Conservation (phyloP, 805 yeast species). For the Cyberlindnera maclurae region DNA sequence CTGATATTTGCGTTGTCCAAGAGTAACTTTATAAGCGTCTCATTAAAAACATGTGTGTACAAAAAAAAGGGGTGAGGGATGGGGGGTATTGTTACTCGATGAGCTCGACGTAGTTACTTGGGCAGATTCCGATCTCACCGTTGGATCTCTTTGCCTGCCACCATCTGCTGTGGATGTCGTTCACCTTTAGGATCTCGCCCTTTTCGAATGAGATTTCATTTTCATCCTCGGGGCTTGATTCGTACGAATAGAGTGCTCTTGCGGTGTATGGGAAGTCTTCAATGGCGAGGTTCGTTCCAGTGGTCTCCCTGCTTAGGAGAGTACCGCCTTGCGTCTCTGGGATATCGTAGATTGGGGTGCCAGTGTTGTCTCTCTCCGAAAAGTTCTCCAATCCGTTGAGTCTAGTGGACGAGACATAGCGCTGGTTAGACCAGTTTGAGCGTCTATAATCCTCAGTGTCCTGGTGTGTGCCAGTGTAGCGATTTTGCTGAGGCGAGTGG, state of each 20-base stretch:
- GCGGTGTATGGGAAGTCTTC: constrained; percentile 76
- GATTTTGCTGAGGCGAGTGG: constrained; percentile 2
- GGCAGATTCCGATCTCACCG: constrained; percentile 95
- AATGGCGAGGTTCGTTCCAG: constrained; percentile 22
- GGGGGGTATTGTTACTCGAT: constrained; percentile 29
- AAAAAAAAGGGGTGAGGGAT: background rate
- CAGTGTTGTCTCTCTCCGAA: constrained; percentile 13
- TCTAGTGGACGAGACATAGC: constrained; percentile 43
- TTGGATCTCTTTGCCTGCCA: constrained; percentile 91
- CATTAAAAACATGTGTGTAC: background rate
- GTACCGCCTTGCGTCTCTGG: constrained; percentile 6
- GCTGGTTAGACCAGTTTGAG: constrained; percentile 20
- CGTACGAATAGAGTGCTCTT: constrained; percentile 76
- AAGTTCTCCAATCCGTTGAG: constrained; percentile 57
- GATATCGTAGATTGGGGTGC: constrained; percentile 16
- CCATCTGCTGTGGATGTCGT: constrained; percentile 95
- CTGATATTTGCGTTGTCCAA: constrained; percentile 18
- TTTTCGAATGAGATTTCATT: constrained; percentile 87
- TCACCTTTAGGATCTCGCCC: constrained; percentile 87
- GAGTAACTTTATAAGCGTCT: background rate
- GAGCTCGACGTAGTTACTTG: constrained; percentile 86
- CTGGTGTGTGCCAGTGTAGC: constrained; percentile 6
- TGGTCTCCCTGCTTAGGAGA: background rate
- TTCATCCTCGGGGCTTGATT: constrained; percentile 87
- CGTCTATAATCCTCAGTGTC: constrained; percentile 10